Percentiles rank a stretch among this genome's conserved stretches.
phyloP scores from a whole-genome alignment of 2,329 filamentous ascomycete genomes.

The Colletotrichum spaethianum region DNA sequence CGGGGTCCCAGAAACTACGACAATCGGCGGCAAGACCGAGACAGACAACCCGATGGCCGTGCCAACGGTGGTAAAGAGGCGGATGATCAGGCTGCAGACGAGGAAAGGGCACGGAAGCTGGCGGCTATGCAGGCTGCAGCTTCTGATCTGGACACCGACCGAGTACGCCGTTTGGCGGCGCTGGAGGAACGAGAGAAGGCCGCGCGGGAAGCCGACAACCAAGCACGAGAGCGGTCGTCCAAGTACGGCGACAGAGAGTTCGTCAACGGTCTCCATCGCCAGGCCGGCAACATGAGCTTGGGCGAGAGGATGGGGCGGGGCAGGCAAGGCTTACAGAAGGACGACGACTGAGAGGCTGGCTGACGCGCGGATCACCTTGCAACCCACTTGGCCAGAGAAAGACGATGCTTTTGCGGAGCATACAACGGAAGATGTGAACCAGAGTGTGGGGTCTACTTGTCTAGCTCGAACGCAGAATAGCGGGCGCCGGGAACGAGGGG shows the following conservation, averaged over 20 bases:
- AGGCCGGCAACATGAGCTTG: conserved; percentile 66
- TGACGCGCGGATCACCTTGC: not conserved
- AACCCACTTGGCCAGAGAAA: not conserved
- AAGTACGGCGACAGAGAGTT: conserved; percentile 77
- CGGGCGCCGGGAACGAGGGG: not conserved
- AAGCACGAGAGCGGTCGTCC: conserved; percentile 68
- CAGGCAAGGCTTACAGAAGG: conserved; percentile 60
- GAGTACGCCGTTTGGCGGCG: conserved; percentile 76
- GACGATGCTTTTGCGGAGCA: not conserved
- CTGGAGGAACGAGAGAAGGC: conserved; percentile 76
- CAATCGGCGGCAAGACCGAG: conserved; percentile 40
- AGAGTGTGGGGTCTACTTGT: no score
- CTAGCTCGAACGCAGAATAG: conserved; percentile 1
- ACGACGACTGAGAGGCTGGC: conserved; percentile 56
- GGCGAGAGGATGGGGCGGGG: conserved; percentile 66
- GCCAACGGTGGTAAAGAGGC: conserved; percentile 40
- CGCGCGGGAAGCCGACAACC: conserved; percentile 77
- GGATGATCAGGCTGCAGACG: conserved; percentile 56
- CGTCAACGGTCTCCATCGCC: conserved; percentile 73
- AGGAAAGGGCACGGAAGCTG: conserved; percentile 76
- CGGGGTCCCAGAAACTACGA: conserved; percentile 44
- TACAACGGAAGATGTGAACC: not conserved
- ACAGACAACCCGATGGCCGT: conserved; percentile 41
- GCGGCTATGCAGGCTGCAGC: conserved; percentile 83
- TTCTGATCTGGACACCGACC: conserved; percentile 77